Conservation (phyloP, 2,329 filamentous ascomycete species). For the Neopestalotiopsis clavispora region DNA sequence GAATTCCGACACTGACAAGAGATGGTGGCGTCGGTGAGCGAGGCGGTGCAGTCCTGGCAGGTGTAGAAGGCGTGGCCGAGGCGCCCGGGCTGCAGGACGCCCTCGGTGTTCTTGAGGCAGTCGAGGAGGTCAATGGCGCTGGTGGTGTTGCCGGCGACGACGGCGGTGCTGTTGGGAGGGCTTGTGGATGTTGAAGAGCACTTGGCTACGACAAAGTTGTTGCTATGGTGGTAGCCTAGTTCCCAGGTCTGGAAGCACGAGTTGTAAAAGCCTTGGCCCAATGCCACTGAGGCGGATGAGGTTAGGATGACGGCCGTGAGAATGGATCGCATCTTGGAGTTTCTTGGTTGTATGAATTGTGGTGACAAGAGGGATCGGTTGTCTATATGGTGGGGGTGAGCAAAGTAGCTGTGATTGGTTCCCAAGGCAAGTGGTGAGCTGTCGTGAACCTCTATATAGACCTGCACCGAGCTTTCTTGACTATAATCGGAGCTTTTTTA, state of each 20-base stretch:
- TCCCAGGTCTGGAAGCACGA: slow-evolving; percentile 2
- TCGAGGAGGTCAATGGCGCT: slow-evolving; percentile 10
- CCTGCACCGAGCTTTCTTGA: no score
- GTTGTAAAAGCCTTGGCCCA: slow-evolving; percentile 8
- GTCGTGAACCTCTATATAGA: no score
- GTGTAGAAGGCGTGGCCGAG: slow-evolving; percentile 16
- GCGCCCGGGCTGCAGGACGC: background rate
- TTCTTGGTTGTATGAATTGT: background rate
- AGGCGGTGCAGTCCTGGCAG: slow-evolving; percentile 12
- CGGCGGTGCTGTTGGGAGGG: background rate
- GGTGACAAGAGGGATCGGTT: background rate
- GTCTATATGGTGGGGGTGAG: no score
- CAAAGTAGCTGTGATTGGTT: no score
- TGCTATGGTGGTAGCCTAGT: slow-evolving; percentile 8
- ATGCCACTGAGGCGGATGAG: background rate
- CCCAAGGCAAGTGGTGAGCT: no score
- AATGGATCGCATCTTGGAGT: background rate
- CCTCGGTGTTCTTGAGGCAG: slow-evolving; percentile 15
- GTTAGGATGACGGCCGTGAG: background rate
- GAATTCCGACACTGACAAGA: slow-evolving; percentile 15
- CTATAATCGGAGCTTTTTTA: no score
- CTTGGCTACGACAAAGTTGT: slow-evolving; percentile 3
- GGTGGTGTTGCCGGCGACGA: background rate
- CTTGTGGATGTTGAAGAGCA: background rate
- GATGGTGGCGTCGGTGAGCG: background rate